Conservation (phyloP, 352 stramenopile species). For the Pythium sukuiense region DNA sequence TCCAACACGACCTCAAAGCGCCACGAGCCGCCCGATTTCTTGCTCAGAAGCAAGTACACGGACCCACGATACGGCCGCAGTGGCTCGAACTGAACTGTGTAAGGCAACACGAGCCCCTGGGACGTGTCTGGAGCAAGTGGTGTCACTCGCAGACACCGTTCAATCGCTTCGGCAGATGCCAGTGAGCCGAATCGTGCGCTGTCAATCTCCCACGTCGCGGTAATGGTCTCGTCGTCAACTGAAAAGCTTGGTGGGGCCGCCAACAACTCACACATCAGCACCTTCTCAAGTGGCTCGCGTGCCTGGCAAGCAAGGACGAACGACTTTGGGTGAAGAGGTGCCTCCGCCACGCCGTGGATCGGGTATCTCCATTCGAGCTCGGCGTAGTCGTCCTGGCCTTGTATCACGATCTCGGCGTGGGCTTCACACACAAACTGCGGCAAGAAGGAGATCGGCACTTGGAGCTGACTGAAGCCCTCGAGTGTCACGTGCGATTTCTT, state of each 20-base stretch:
- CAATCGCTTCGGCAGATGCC: conserved; percentile 41
- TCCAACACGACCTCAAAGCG: conserved; percentile 86
- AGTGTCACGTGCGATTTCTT: conserved; percentile 78
- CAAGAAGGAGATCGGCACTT: conserved; percentile 91
- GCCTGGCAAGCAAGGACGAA: conserved; percentile 68
- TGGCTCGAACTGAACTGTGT: conserved; percentile 81
- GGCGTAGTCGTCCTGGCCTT: conserved; percentile 57
- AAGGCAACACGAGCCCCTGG: conserved; percentile 34
- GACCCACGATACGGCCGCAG: conserved; percentile 80
- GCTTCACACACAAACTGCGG: conserved; percentile 72
- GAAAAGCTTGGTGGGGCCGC: conserved; percentile 47
- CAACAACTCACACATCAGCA: conserved; percentile 59
- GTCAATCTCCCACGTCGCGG: conserved; percentile 64
- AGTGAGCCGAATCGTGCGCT: conserved; percentile 54
- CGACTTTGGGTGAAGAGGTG: conserved; percentile 56
- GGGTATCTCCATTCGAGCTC: conserved; percentile 82
- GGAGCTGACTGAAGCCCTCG: conserved; percentile 77
- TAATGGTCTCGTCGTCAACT: conserved; percentile 46
- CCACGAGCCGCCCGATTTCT: conserved; percentile 83
- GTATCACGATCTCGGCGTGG: conserved; percentile 66
- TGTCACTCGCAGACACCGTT: conserved; percentile 52
- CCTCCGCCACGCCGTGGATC: conserved; percentile 67
- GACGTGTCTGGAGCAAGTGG: conserved; percentile 18
- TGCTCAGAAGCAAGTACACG: conserved; percentile 75
- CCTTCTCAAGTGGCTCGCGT: conserved; percentile 65